Percentiles rank a stretch among this genome's conserved stretches.
phyloP scores from a whole-genome alignment of 352 stramenopile genomes.

The Phytophthora pinifolia region DNA sequence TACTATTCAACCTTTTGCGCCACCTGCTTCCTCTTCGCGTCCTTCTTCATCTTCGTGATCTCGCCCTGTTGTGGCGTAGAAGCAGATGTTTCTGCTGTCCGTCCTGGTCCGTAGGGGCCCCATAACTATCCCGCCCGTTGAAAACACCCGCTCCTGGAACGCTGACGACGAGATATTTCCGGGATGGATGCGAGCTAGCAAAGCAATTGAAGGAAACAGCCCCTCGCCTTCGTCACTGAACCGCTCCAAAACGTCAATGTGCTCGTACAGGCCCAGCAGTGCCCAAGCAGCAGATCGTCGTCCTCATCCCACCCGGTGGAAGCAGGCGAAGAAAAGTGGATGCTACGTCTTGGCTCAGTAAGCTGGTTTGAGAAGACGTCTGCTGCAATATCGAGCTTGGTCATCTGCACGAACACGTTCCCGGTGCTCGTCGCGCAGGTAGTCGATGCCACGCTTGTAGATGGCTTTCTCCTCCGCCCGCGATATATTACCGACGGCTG shows the following conservation, averaged over 20 bases:
- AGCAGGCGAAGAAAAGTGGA: conserved; percentile 1
- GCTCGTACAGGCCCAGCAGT: background rate
- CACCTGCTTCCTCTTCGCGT: background rate
- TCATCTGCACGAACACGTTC: conserved; percentile 4
- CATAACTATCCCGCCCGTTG: conserved; percentile 4
- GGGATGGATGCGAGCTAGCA: background rate
- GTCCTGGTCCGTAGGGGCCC: background rate
- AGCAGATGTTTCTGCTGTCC: conserved; percentile 3
- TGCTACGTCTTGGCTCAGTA: background rate
- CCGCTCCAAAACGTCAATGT: background rate
- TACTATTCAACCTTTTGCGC: background rate
- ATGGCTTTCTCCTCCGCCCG: background rate
- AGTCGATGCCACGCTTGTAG: conserved; percentile 1
- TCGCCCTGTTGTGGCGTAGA: background rate
- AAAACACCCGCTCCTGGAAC: conserved; percentile 4
- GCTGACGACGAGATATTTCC: background rate
- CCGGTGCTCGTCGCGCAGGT: background rate
- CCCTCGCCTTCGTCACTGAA: background rate
- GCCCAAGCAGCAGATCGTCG: conserved; percentile 3
- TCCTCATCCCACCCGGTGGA: conserved; percentile 9
- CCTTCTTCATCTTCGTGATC: too few species aligned
- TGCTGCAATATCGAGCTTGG: background rate
- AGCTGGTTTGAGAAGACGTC: background rate
- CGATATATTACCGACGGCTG: background rate
- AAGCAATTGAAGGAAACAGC: background rate